These are phyloP conservation scores for Cyclostephanos invisitatus DNA, from an alignment of 108 stramenopile genomes.

Conservation along the genomic window DNA sequence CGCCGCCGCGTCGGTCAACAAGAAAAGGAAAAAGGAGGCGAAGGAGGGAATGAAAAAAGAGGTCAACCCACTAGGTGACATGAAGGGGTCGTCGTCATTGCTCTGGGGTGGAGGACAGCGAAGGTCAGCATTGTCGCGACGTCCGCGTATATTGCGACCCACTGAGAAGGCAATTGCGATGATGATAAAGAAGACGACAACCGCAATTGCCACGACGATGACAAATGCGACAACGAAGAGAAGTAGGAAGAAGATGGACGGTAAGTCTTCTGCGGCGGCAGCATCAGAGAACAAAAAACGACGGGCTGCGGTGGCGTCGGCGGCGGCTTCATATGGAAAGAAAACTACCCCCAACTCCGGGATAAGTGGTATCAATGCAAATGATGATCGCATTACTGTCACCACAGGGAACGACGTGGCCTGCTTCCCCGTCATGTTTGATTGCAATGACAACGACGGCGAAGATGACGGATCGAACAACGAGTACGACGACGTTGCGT, in stretches of 20 bases:
- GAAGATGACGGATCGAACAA: slow-evolving; percentile 9
- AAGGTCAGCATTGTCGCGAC: slow-evolving; percentile 28
- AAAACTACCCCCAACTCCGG: not conserved
- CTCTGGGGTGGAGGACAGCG: not conserved
- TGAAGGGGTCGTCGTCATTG: not conserved
- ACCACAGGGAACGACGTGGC: not conserved
- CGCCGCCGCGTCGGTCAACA: no score
- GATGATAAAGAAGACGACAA: not conserved
- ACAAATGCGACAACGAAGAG: not conserved
- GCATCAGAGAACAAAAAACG: not conserved
- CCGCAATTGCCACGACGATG: not conserved
- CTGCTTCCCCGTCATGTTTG: not conserved
- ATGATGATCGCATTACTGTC: not conserved
- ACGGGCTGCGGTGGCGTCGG: not conserved
- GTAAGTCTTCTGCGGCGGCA: not conserved
- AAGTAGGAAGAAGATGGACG: not conserved
- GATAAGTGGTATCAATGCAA: no score
- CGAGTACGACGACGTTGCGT: slow-evolving; percentile 53
- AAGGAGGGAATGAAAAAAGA: not conserved
- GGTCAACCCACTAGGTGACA: no score
- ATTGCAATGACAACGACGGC: not conserved
- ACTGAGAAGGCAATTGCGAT: slow-evolving; percentile 31
- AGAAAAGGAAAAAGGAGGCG: not conserved
- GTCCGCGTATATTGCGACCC: slow-evolving; percentile 27
- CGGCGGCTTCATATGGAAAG: not conserved